Percentiles rank a stretch among this genome's conserved stretches.
phyloP scores from a whole-genome alignment of 208 protist genomes.

The Trypanosoma platydactyli region DNA sequence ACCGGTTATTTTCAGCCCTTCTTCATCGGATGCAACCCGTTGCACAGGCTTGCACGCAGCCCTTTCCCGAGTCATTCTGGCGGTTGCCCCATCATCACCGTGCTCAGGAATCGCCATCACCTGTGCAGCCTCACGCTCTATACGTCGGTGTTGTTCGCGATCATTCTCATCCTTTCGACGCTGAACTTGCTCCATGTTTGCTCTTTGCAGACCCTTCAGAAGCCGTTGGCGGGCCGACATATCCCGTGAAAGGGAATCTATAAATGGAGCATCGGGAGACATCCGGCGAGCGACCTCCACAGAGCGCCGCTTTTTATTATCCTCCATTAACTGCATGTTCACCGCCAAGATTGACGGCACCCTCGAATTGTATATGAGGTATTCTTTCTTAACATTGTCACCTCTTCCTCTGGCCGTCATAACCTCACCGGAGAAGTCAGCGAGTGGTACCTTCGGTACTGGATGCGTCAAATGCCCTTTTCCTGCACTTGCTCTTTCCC shows the following conservation, averaged over 20 bases:
- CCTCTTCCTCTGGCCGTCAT: constrained; percentile 32
- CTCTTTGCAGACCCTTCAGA: constrained; percentile 42
- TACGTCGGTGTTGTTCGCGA: constrained; percentile 20
- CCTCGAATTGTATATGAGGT: constrained; percentile 68
- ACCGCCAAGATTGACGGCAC: constrained; percentile 58
- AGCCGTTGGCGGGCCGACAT: constrained; percentile 28
- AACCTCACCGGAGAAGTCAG: constrained; percentile 62
- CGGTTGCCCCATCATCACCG: constrained; percentile 10
- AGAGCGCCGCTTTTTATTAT: constrained; percentile 24
- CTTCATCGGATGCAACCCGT: neutral
- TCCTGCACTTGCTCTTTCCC: constrained; percentile 29
- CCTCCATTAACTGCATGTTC: constrained; percentile 65
- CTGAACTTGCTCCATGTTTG: constrained; percentile 56
- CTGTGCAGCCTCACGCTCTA: constrained; percentile 23
- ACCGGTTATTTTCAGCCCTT: neutral
- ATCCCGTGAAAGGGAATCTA: neutral
- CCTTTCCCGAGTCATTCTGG: constrained; percentile 12
- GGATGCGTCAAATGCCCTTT: constrained; percentile 33
- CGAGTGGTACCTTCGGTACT: constrained; percentile 27
- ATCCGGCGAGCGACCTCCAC: neutral
- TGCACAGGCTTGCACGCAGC: neutral
- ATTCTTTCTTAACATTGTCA: constrained; percentile 44
- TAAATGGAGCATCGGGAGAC: constrained; percentile 1
- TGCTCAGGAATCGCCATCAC: constrained; percentile 7
- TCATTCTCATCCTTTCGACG: constrained; percentile 41